These are phyloP conservation scores for Cornus controversa DNA, from an alignment of 148 eudicot genomes.

Conservation along the genomic window DNA sequence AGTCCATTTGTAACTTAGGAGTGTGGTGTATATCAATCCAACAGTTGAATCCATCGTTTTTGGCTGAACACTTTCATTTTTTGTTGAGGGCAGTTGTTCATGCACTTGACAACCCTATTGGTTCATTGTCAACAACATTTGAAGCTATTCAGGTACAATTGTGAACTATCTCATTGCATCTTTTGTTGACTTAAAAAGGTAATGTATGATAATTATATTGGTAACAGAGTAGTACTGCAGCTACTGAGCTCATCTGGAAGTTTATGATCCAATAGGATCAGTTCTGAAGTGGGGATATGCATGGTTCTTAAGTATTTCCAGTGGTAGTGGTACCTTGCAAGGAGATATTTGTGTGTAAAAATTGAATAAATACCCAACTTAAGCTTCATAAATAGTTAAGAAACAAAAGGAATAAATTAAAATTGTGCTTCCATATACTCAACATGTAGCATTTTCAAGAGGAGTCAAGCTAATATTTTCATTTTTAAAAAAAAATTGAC, in stretches of 20 bases:
- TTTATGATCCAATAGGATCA: not conserved
- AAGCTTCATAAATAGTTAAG: no score
- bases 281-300: not conserved
- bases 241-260: not conserved
- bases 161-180: not conserved
- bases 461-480: no score
- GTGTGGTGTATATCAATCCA: slow-evolving; percentile 94
- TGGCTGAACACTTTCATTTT: slow-evolving; percentile 50
- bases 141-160: slow-evolving; percentile 80
- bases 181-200: not conserved
- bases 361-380: not conserved
- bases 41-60: slow-evolving; percentile 46
- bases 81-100: slow-evolving; percentile 63
- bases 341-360: no score
- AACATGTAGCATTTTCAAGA: no score
- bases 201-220: not conserved
- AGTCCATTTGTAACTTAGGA: slow-evolving; percentile 84
- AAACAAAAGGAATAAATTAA: no score
- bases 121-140: slow-evolving; percentile 76
- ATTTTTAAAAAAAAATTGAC: no score
- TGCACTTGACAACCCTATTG: slow-evolving; percentile 84
- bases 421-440: no score
- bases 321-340: not conserved
- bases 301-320: not conserved
- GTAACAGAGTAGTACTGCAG: not conserved